A percentile compares a stretch with the other conserved stretches of the same genome.
Conservation (phyloP, 345 rosid species). For the Toxicodendron radicans region DNA sequence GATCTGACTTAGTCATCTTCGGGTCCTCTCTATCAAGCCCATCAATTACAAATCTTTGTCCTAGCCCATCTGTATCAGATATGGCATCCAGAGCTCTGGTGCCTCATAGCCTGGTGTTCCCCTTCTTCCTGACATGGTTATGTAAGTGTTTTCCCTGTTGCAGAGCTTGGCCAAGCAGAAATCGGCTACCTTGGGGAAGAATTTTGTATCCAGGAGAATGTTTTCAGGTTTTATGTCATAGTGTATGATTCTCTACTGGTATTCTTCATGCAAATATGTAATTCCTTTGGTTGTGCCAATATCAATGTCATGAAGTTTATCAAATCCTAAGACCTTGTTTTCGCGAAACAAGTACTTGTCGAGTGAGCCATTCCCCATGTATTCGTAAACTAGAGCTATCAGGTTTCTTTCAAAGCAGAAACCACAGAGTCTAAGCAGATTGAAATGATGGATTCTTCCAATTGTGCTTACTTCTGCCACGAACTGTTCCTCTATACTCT, state of each 20-base stretch:
- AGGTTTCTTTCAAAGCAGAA: constrained; percentile 33
- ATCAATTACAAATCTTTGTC: no score
- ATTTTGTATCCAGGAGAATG: constrained; percentile 8
- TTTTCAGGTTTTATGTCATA: constrained; percentile 13
- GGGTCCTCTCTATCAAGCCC: no score
- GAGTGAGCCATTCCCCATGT: constrained; percentile 39
- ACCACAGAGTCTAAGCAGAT: constrained; percentile 39
- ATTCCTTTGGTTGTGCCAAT: constrained; percentile 19
- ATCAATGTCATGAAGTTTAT: constrained; percentile 16
- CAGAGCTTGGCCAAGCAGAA: constrained; percentile 21
- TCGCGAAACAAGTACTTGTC: constrained; percentile 14
- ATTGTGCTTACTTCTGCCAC: constrained; percentile 42
- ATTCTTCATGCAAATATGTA: constrained; percentile 21
- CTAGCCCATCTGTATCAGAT: no score
- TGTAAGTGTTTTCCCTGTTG: constrained; percentile 13
- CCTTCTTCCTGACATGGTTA: constrained; percentile 6
- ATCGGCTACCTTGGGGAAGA: constrained; percentile 18
- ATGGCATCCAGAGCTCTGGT: constrained; percentile 22
- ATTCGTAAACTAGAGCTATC: constrained; percentile 38
- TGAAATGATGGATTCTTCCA: no score
- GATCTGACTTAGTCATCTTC: no score
- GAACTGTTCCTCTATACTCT: constrained; percentile 39
- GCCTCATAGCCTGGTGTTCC: constrained; percentile 28
- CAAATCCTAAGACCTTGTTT: background rate
- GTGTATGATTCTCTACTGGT: constrained; percentile 15